Evolutionary conservation across 208 protist species (phyloP), one percentile per base, ranked within the genome.

Genomic region (Angomonas ambiguus): DNA sequence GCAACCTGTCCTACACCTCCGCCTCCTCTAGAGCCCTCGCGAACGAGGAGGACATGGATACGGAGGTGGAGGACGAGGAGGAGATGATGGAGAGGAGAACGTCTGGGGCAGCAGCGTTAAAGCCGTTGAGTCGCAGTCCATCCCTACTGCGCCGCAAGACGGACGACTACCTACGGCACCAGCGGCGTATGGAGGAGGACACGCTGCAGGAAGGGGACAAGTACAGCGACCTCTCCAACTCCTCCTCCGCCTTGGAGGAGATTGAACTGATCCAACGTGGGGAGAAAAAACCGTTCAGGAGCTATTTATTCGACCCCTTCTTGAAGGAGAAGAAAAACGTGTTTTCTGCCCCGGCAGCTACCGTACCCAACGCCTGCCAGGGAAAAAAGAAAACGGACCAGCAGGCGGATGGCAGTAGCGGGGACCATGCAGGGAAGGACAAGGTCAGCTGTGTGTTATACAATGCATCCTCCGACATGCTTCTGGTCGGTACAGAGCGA

Each of bases 391-490:
- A n/a, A n/a, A n/a, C n/a, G n/a, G n/a, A n/a, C n/a, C n/a, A n/a
- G n/a, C n/a, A n/a, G n/a, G n/a, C n/a, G n/a, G 16, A 45, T 45
- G 16, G 16, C 16, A 45, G 16, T 45, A 73, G 67, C 51, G 49
- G 76, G 41, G 57, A 63, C 1, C 65, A 65, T 18, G 67, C 41
- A n/a, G 16, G 16, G 8, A 45, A 8, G 38, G 16, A n/a, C 16
- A 45, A 16, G 16, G 38, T 45, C 38, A 45, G 38, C 16, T 45
- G 38, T 45, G 38, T 45, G 16, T n/a, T n/a, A 16, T 45, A n/a
- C 38, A n/a, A 8, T 16, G 11, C 38, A 16, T 16, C 16, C 11
- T 45, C 16, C 38, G 38, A 45, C 16, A 45, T 45, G 8, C 16
- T 45, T n/a, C 38, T 45, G 16, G 38, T 45, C 11, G 38, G 38